Evolutionary conservation across 257 asterid species (phyloP), one percentile per base, ranked within the genome.

Genomic region (Gynochthodes officinalis): DNA sequence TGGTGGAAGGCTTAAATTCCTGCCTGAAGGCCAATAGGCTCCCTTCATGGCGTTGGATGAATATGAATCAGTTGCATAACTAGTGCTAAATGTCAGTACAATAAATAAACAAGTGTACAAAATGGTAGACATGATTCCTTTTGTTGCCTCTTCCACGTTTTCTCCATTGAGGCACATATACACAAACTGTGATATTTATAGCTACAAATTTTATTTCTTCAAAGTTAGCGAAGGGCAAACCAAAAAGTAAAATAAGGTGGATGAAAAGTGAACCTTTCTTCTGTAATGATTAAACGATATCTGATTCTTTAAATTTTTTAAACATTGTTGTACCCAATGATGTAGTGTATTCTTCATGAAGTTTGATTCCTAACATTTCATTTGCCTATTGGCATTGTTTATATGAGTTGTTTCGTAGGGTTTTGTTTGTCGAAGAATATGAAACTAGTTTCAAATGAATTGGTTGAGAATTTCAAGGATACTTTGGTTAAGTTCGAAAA

Each of bases 11-110:
- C 37, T 14, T 42, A 75, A 74, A 14, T 10, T 27, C 23, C 76
- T 75, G 89, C 89, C 86, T 9, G 96, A 83, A 48, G 96, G 87
- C 39, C 77, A 90, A 66, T 90, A 90, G 10, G 74, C 91, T 23
- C 96, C 97, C 78, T 85, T 92, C 73, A 92, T 66, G 9, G 80
- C 63, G 33, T 33, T 33, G 58, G 84, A 67, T 9, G 78, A 50
- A 35, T 70, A 32, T 8, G 75, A 72, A 14, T 46, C 1, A 7
- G 64, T 30, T 10, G 52, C 18, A 21, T 33, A 58, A 13, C 15
- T 58, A 13, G 64, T 1, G 39, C 16, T 27, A 30, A 58, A 27
- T 37, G 0, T 58, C 19, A 27, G 64, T 27, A 58, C 39, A 58
- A 2, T n/a, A 58, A 27, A 13, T 27, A 58, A 58, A 58, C 39